These are phyloP conservation scores for Uncinocarpus reesii DNA, from an alignment of 2,329 filamentous ascomycete genomes.

Conservation along the genomic window DNA sequence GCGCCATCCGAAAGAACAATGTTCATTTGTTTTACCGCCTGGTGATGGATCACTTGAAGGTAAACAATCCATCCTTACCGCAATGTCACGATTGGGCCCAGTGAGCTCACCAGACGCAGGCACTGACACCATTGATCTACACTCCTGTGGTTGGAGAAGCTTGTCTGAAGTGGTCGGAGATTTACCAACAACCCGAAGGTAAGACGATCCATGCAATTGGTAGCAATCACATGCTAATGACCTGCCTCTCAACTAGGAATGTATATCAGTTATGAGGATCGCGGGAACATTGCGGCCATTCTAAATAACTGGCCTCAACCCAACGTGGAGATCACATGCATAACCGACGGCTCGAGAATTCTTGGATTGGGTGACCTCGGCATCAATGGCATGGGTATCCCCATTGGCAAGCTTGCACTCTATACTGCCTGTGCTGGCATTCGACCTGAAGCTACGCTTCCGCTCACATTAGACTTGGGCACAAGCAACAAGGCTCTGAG, in stretches of 20 bases:
- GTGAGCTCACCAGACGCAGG: constrained; percentile 21
- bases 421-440: constrained; percentile 96
- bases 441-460: constrained; percentile 60
- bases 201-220: constrained; percentile 15
- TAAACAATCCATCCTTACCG: constrained; percentile 17
- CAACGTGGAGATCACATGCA: constrained; percentile 87
- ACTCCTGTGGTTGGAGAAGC: constrained; percentile 68
- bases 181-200: constrained; percentile 91
- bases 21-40: constrained; percentile 45
- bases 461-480: constrained; percentile 53
- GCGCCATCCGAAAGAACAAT: constrained; percentile 42
- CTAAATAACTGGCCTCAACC: constrained; percentile 85
- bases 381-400: constrained; percentile 95
- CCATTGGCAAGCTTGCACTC: constrained; percentile 88
- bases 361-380: constrained; percentile 85
- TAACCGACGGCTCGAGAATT: constrained; percentile 92
- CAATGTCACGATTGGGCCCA: background rate
- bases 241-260: constrained; percentile 44
- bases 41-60: constrained; percentile 39
- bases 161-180: constrained; percentile 88
- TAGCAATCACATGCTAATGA: constrained; percentile 2
- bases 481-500: constrained; percentile 53
- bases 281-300: constrained; percentile 77
- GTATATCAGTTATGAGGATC: constrained; percentile 92
- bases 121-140: constrained; percentile 43